Base-by-base conservation (phyloP, 768 basidiomycete genomes). In the Tulasnella sp. region DNA sequence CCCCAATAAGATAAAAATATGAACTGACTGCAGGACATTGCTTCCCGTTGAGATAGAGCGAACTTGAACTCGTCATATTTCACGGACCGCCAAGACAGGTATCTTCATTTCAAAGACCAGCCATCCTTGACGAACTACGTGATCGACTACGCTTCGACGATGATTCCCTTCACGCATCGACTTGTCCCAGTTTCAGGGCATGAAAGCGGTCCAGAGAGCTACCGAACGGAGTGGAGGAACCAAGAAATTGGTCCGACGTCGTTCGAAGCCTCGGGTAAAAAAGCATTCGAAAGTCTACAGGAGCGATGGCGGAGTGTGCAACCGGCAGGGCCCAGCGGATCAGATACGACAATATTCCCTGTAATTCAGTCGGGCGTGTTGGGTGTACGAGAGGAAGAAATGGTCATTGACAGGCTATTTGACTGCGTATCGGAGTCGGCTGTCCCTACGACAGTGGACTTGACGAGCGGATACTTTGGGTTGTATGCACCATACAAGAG, bases 381-480 rank as follows among this genome's bases (percentile, higher is more conserved):
- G 81, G 87, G 89, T 74, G 86, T 97, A 74, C 89, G 90, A 39
- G 94, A 98, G 82, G 96, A 98, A 83, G 95, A 97, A 80, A 83
- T 83, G 3, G 85, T 85, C 29, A 82, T 95, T 37, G 79, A 83
- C 7, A 81, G 85, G 39, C 85, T 95, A 31, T 93, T 94, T 79
- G 81, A 87, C n/a, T 82, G 85, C 76, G 78, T 91, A 36, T 71
- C 71, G 19, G 8, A 58, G 29, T 72, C 67, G 22, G n/a, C 72
- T 9, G 69, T 58, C 38, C 73, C 25, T 19, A 74, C 74, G 75
- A 58, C 78, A 31, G 81, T 87, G 37, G 93, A 97, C 81, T 84
- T 98, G 81, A 99, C 97, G 8, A 96, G 91, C 80, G 97, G 97
- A 14, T 99, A 99, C 83, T 99, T 99, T 81, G 93, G 93, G 8